These are phyloP conservation scores for Yamadazyma mexicana DNA, from an alignment of 1,139 yeast genomes.

Conservation along the genomic window DNA sequence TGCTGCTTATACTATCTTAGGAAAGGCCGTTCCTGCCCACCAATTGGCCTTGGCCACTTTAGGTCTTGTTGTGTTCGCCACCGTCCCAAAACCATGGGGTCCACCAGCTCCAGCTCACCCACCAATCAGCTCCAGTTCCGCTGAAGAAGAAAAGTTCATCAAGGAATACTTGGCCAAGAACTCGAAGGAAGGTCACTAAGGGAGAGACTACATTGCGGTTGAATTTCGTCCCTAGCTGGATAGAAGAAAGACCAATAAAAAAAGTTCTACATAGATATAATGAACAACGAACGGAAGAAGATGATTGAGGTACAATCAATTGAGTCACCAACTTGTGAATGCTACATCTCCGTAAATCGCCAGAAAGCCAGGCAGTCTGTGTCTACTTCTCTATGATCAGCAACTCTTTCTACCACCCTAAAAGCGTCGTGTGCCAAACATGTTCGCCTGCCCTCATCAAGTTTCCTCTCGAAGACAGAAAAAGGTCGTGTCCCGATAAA, in stretches of 20 bases:
- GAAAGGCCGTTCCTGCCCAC: conserved; percentile 76
- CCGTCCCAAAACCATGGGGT: conserved; percentile 73
- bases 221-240: too few relatives aligned
- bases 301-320: neutral
- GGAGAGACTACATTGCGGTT: too few relatives aligned
- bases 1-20: conserved; percentile 76
- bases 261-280: neutral
- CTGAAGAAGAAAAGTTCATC: conserved; percentile 85
- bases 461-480: too few relatives aligned
- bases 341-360: too few relatives aligned
- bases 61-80: conserved; percentile 57
- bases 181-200: conserved; percentile 35
- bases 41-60: conserved; percentile 69
- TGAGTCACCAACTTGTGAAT: too few relatives aligned
- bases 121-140: conserved; percentile 70
- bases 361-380: too few relatives aligned
- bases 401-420: too few relatives aligned
- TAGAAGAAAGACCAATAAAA: neutral
- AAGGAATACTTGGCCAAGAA: conserved; percentile 44
- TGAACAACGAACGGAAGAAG: conserved; percentile 1
- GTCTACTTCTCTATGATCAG: too few relatives aligned
- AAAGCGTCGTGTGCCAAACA: too few relatives aligned
- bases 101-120: conserved; percentile 60
- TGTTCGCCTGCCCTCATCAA: too few relatives aligned
- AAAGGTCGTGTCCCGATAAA: too few relatives aligned